Base-by-base conservation (phyloP, 306 rosid genomes). In the Abrus precatorius region DNA sequence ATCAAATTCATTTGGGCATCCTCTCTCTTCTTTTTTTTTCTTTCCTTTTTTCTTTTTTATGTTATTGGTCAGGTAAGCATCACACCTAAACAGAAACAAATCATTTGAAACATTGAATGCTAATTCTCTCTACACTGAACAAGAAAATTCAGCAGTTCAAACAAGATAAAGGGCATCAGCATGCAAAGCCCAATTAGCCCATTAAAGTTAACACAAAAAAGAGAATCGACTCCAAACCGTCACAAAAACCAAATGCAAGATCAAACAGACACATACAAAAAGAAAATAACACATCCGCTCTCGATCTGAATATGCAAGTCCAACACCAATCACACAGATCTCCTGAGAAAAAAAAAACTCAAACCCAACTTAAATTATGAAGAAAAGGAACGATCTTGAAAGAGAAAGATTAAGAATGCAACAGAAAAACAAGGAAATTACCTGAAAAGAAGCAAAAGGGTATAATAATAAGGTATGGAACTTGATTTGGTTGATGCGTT, bases 401-500 rank as follows among this genome's bases (percentile, higher is more conserved):
- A 80, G 9, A 59, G 27, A 62, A 62, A 73, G 52, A 80, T 32
- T 43, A 20, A 64, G 50, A 80, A 83, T 47, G 80, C 30, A 80
- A 84, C 33, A 30, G 29, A 68, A 77, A 74, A 56, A 81, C 5
- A 32, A 85, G 78, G 40, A 32, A 73, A 63, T 45, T 88, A 86
- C 88, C 91, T 66, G 69, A 34, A 62, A 61, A 73, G 13, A 65
- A 36, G 68, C 4, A n/a, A 52, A 81, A 61, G 43, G 78, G 20
- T 20, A 20, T 20, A 20, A 20, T 20, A 20, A 20, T 20, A 20
- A 20, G 20, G 20, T 20, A 20, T 76, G 83, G 12, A 14, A 77
- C 81, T 84, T 70, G 90, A 88, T 88, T 90, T 86, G 90, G 82
- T 47, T 80, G 89, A 86, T 62, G 80, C 44, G 83, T 71, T 32